Conservation (phyloP, 192 early-diverging fungal species). For the Umbelopsis sp. region DNA sequence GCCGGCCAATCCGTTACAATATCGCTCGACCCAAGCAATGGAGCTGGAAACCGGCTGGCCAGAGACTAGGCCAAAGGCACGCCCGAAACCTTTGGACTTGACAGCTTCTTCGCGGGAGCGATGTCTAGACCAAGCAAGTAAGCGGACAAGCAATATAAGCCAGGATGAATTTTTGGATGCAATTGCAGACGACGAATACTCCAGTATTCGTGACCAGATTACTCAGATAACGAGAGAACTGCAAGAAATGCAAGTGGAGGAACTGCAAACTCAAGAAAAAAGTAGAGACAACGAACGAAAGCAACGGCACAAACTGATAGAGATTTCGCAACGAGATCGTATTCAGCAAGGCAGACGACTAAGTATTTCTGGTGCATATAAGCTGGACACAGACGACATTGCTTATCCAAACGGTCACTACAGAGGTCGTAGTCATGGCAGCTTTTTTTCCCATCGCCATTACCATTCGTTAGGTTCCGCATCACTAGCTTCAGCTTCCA, state of each 20-base stretch:
- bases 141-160: neutral
- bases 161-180: neutral
- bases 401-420: neutral
- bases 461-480: neutral
- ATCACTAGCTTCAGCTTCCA: neutral
- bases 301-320: constrained; percentile 6
- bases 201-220: neutral
- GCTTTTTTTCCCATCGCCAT: constrained; percentile 13
- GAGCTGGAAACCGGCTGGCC: neutral
- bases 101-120: neutral
- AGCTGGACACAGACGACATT: neutral
- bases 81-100: neutral
- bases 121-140: neutral
- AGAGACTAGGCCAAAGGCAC: neutral
- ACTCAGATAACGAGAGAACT: constrained; percentile 11
- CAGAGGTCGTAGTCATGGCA: constrained; percentile 8
- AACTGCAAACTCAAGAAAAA: constrained; percentile 14
- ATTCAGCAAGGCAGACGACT: constrained; percentile 10
- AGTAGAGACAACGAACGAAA: neutral
- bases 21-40: too few relatives aligned
- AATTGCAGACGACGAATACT: neutral
- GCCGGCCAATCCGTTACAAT: too few relatives aligned
- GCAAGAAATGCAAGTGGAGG: constrained; percentile 4
- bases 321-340: constrained; percentile 4
- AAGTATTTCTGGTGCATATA: neutral